A percentile compares a stretch with the other conserved stretches of the same genome.
phyloP scores from a whole-genome alignment of 1,284 basidiomycete genomes.

The Naganishia cerealis region DNA sequence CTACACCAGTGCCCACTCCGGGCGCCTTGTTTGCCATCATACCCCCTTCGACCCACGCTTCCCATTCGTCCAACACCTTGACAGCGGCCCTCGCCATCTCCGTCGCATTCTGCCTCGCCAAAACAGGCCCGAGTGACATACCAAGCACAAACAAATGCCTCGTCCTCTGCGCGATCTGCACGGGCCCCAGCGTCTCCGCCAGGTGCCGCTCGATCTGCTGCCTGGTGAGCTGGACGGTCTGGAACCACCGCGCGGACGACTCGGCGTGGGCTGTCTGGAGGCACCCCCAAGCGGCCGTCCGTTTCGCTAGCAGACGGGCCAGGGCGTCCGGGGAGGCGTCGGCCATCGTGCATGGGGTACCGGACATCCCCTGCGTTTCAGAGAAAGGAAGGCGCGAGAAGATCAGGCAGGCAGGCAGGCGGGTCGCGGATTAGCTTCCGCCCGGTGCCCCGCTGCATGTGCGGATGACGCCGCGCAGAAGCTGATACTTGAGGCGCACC shows the following conservation, averaged over 20 bases:
- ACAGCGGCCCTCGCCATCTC: constrained; percentile 54
- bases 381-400: too few species aligned
- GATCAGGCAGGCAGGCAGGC: too few species aligned
- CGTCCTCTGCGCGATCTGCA: constrained; percentile 38
- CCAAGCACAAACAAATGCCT: constrained; percentile 53
- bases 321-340: too few species aligned
- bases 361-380: too few species aligned
- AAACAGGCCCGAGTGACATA: constrained; percentile 53
- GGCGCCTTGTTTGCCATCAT: constrained; percentile 43
- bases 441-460: too few species aligned
- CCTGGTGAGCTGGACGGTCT: constrained; percentile 48
- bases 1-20: constrained; percentile 36
- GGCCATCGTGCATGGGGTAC: too few species aligned
- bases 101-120: constrained; percentile 51
- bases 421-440: too few species aligned
- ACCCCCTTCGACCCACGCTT: constrained; percentile 50
- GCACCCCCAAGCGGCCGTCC: constrained; percentile 33
- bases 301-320: constrained; percentile 17
- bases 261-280: constrained; percentile 23
- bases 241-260: constrained; percentile 49
- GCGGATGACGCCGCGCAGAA: too few species aligned
- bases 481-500: too few species aligned
- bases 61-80: constrained; percentile 56
- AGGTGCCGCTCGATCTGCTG: constrained; percentile 36
- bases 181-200: constrained; percentile 45